Base-by-base conservation (phyloP, 768 basidiomycete species). In the Boletus sensibilis region DNA sequence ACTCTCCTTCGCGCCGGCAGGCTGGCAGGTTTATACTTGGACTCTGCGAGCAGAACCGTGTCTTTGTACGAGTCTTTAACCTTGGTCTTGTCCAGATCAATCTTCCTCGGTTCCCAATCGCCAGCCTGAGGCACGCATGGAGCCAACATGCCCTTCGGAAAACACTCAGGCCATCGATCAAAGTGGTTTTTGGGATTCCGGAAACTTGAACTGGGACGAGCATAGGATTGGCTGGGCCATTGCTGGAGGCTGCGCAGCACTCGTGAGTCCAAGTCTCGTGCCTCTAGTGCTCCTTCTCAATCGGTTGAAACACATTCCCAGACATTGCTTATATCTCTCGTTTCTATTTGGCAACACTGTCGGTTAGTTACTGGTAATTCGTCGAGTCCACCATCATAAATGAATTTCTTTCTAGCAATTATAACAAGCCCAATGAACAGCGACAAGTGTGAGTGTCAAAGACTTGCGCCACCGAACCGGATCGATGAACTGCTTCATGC, bases 191-290 rank as follows among this genome's bases (percentile, higher is more conserved):
- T 90, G 87, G 88, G 73, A 74, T 63, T 60, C 74, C 0, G 74
- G 77, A 37, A 78, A 79, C 12, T 49, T 80, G 21, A 75, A 85
- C 63, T 88, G 85, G 86, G 79, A 82, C 58, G 62, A 72, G 14
- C 85, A 86, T 72, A 76, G 82, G 61, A 84, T 89, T 68, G 88
- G 88, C 48, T 90, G 88, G 88, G 78, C 85, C 11, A 76, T 90
- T 53, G 81, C 87, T 16, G 88, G 88, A 27, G 79, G 74, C 16
- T 86, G 83, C 62, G 72, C 88, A 3, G 68, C 71, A 39, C 40
- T 82, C 33, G 87, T 89, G 61, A 52, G 83, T 76, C 21, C 42
- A 9, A 12, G 14, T 25, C 48, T 39, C 56, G 13, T 23, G 25
- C n/a, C 27, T 14, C 8, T 29, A 9, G 34, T 21, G 13, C 27